A percentile compares a stretch with the other conserved stretches of the same genome.
Conservation (phyloP, 805 yeast genomes). For the Cyberlindnera lachancei region DNA sequence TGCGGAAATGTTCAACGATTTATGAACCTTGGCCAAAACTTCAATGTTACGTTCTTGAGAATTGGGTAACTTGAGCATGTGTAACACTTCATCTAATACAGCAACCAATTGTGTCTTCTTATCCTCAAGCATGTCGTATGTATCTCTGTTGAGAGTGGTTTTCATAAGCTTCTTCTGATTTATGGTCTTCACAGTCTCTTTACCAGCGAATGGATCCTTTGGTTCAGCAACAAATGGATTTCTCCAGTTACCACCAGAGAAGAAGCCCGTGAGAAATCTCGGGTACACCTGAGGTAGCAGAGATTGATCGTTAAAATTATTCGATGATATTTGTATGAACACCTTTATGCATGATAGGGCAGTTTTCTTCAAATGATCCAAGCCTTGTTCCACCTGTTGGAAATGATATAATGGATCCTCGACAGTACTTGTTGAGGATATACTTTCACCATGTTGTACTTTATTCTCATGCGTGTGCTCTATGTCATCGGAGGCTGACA, state of each 20-base stretch:
- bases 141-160: conserved; percentile 42
- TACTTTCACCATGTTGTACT: background rate
- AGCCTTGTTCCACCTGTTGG: conserved; percentile 33
- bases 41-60: conserved; percentile 40
- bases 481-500: background rate
- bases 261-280: conserved; percentile 55
- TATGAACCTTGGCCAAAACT: conserved; percentile 45
- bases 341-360: conserved; percentile 24
- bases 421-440: background rate
- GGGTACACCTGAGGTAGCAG: conserved; percentile 60
- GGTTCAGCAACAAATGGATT: conserved; percentile 52
- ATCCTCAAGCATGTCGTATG: conserved; percentile 30
- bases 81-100: conserved; percentile 35
- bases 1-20: conserved; percentile 41
- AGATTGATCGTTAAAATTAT: conserved; percentile 22
- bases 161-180: conserved; percentile 28
- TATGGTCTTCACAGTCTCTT: conserved; percentile 18
- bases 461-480: conserved; percentile 5
- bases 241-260: conserved; percentile 75
- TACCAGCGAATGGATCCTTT: conserved; percentile 21
- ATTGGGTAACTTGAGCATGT: conserved; percentile 31
- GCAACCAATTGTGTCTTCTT: conserved; percentile 31
- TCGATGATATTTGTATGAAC: conserved; percentile 22
- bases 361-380: conserved; percentile 27
- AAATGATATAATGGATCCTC: conserved; percentile 23